Base-by-base conservation (phyloP, 306 rosid genomes). In the Quercus wislizeni region DNA sequence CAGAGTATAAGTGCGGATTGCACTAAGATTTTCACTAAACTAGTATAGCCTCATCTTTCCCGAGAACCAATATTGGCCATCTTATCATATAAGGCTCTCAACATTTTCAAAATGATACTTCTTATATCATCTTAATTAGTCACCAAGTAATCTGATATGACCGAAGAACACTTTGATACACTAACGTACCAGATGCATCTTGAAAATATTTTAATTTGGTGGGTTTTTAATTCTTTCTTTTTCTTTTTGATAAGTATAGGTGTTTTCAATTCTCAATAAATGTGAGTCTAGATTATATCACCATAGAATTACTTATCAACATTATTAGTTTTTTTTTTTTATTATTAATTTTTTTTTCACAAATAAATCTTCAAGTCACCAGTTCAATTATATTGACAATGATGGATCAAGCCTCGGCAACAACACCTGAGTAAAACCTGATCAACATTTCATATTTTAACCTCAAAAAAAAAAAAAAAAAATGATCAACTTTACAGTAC, bases 341-440 rank as follows among this genome's bases (percentile, higher is more conserved):
- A 5, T 74, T 19, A 38, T 31, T 19, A 38, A 82, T 69, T 77
- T 33, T 58, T 21, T 17, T 28, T 73, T 17, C 62, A 43, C 63
- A 73, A 31, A 71, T 61, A 80, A 77, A 38, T 73, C 68, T 35
- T 76, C 77, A 74, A 83, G 79, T 63, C 71, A 92, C 99, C 99
- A 90, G 82, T 95, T 89, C 76, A 95, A 83, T 58, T 98, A 92
- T 84, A 95, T 80, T 6, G 99, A 92, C 79, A 95, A 80, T 2
- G 98, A 87, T 7, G 98, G 96, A 64, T 85, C 99, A 88, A 31
- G 97, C 97, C 71, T 94, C 96, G 74, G 97, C 97, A 56, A 56
- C 55, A 71, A 85, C 97, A 84, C 98, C 94, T 0, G 94, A 91
- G 87, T 86, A 86, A 80, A 90, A 86, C 92, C 94, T 95, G 88